Evolutionary conservation across 768 basidiomycete species (phyloP).

Genomic region (Lentinula raphanica): DNA sequence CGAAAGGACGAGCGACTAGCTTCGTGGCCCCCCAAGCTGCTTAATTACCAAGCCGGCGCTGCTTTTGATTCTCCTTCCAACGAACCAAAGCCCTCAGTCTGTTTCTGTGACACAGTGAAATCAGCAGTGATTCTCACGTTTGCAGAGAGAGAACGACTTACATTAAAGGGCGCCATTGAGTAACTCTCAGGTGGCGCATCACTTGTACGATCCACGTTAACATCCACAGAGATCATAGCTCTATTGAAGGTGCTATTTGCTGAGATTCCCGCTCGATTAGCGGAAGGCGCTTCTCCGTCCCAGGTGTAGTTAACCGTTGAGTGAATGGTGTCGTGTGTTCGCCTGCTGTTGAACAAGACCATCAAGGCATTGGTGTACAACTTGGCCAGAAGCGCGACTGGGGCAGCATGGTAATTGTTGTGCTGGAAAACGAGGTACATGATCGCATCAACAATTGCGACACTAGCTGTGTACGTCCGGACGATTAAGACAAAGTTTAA

Average conservation of each 20-base stretch:
- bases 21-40: background rate
- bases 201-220: background rate
- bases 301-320: background rate
- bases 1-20: background rate
- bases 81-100: background rate
- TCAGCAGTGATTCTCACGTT: background rate
- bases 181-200: background rate
- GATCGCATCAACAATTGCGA: slow-evolving; percentile 21
- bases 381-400: slow-evolving; percentile 22
- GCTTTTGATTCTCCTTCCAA: background rate
- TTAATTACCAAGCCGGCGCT: background rate
- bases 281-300: background rate
- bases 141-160: background rate
- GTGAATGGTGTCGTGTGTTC: slow-evolving; percentile 5
- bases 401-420: slow-evolving; percentile 21
- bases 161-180: background rate
- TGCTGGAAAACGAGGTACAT: slow-evolving; percentile 22
- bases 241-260: background rate
- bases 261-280: background rate
- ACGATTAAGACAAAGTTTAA: no score
- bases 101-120: background rate
- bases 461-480: slow-evolving; percentile 10
- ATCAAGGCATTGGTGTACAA: slow-evolving; percentile 26
- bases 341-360: slow-evolving; percentile 24
- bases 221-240: background rate